These are phyloP conservation scores for Croton laevigatus DNA, from an alignment of 441 rosid genomes.

Conservation along the genomic window DNA sequence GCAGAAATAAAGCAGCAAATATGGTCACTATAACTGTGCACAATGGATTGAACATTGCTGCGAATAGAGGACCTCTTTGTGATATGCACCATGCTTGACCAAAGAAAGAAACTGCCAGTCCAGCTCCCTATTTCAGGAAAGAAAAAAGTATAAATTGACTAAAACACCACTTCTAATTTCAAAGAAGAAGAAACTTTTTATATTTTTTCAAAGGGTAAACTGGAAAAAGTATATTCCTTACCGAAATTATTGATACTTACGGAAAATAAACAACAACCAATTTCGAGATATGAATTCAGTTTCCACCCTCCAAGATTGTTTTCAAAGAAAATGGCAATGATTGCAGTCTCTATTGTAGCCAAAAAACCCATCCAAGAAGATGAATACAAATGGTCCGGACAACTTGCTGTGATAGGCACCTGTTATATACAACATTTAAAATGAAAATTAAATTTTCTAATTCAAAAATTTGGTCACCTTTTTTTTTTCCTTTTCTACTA, in stretches of 20 bases:
- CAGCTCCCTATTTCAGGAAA: neutral
- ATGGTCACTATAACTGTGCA: conserved; percentile 53
- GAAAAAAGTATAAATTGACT: no score
- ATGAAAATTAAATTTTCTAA: no score
- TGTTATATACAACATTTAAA: conserved; percentile 2
- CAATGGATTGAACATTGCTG: conserved; percentile 61
- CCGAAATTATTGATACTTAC: conserved; percentile 28
- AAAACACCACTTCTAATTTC: no score
- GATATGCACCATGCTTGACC: conserved; percentile 67
- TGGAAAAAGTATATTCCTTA: no score
- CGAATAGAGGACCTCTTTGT: conserved; percentile 53
- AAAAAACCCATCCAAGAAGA: conserved; percentile 68
- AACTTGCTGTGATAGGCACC: conserved; percentile 51
- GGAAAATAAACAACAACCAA: conserved; percentile 35
- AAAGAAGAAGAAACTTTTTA: no score
- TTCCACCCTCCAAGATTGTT: conserved; percentile 44
- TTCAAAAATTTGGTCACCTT: neutral
- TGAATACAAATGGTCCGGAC: conserved; percentile 45
- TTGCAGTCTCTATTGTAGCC: conserved; percentile 49
- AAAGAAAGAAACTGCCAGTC: conserved; percentile 20
- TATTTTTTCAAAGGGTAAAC: no score
- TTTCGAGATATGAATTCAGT: conserved; percentile 43
- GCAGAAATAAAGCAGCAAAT: conserved; percentile 47
- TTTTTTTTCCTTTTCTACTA: no score
- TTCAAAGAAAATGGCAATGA: conserved; percentile 33